Evolutionary conservation across 345 rosid genomes (phyloP).

Genomic region (Brassica cretica): DNA sequence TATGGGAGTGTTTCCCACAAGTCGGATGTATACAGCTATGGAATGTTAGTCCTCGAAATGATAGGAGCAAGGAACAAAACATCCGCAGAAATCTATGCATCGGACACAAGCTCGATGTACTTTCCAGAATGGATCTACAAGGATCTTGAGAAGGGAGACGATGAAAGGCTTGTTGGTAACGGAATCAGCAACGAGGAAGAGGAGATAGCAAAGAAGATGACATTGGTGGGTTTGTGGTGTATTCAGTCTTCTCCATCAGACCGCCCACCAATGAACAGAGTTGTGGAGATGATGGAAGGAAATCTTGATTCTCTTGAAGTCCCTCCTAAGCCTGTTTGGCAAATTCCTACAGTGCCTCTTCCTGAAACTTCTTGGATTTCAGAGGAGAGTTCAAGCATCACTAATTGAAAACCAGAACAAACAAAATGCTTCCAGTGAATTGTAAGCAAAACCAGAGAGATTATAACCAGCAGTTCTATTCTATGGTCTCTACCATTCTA

Average conservation of each 20-base stretch:
- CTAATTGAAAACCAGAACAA: not conserved
- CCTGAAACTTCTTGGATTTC: constrained; percentile 14
- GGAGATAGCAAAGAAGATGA: constrained; percentile 32
- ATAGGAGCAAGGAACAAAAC: constrained; percentile 39
- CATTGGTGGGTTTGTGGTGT: constrained; percentile 40
- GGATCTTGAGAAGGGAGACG: constrained; percentile 27
- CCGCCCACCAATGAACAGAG: constrained; percentile 33
- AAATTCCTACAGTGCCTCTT: not conserved
- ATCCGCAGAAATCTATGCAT: not conserved
- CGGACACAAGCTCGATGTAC: constrained; percentile 35
- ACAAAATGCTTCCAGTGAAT: not conserved
- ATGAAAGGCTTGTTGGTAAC: not conserved
- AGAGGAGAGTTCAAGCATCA: constrained; percentile 2
- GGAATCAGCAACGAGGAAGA: constrained; percentile 13
- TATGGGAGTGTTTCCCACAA: constrained; percentile 46
- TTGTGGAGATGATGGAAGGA: constrained; percentile 45
- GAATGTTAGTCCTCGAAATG: constrained; percentile 51
- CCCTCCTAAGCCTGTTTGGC: constrained; percentile 33
- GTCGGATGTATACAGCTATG: constrained; percentile 53
- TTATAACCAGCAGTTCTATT: not conserved
- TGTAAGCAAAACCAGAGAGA: constrained; percentile 1
- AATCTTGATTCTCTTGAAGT: constrained; percentile 14
- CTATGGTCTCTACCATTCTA: not conserved
- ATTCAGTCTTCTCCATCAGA: constrained; percentile 40
- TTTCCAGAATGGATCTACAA: constrained; percentile 44